Evolutionary conservation across 2,329 filamentous ascomycete species (phyloP).

Genomic region (Zymoseptoria ardabiliae): DNA sequence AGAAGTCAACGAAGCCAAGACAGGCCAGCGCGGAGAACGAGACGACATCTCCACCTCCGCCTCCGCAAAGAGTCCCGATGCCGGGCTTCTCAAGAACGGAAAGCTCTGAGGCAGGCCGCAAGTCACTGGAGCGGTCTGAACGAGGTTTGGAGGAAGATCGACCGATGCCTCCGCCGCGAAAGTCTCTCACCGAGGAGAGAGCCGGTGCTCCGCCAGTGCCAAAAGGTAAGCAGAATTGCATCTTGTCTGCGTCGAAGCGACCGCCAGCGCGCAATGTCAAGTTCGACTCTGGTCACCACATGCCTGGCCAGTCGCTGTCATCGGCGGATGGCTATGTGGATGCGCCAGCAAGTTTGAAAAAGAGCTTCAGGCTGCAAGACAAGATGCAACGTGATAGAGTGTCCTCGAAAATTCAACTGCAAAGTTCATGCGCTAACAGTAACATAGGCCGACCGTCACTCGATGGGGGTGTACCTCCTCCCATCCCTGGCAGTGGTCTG

Average conservation of each 20-base stretch:
- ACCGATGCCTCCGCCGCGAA: conserved; percentile 36
- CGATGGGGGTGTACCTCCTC: conserved; percentile 13
- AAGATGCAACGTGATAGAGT: background rate
- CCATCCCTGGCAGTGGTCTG: conserved; percentile 11
- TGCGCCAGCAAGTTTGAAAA: conserved; percentile 1
- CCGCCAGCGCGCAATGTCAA: conserved; percentile 5
- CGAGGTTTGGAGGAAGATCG: conserved; percentile 37
- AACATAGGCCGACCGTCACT: conserved; percentile 13
- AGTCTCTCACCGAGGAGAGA: conserved; percentile 32
- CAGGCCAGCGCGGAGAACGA: conserved; percentile 32
- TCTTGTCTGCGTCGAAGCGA: conserved; percentile 4
- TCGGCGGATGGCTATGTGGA: conserved; percentile 9
- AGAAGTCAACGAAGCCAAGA: conserved; percentile 37
- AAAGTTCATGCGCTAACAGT: background rate
- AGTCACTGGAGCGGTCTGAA: conserved; percentile 43
- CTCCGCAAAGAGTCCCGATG: conserved; percentile 38
- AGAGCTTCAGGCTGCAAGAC: conserved; percentile 6
- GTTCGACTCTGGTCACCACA: conserved; percentile 2
- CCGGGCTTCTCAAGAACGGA: conserved; percentile 54
- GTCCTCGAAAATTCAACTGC: background rate
- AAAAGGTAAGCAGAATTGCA: conserved; percentile 42
- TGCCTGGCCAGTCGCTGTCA: conserved; percentile 3
- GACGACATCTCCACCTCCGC: conserved; percentile 11
- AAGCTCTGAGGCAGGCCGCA: conserved; percentile 43
- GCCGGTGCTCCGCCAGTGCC: conserved; percentile 37